Base-by-base conservation (phyloP, 805 yeast species). In the Saturnispora bothae region DNA sequence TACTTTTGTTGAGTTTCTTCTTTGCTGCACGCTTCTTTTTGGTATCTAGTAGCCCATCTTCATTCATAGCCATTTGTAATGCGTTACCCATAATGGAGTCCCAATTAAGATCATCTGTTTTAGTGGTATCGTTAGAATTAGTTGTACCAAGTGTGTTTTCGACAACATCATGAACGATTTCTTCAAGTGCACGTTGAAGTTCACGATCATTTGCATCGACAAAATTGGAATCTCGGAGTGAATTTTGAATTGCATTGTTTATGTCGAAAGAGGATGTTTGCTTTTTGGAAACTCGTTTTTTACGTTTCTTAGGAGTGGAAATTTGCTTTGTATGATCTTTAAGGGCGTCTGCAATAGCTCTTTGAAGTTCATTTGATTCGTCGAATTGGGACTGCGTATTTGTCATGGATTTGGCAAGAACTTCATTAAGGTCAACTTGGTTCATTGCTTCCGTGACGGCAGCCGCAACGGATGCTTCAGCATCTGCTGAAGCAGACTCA, bases 31-130 rank as follows among this genome's bases (percentile, higher is more conserved):
- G 7, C 7, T 22, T 10, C 25, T 22, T 22, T 22, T 10, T 10
- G 7, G 7, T 10, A 7, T 8, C 7, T 10, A 22, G 10, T 7
- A 10, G 10, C 25, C 25, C 25, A 80, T 43, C 33, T 7, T 77
- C 73, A 43, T 73, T 79, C 66, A 76, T 73, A 0, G 88, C 92
- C 78, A 82, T 67, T 33, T 73, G 72, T 61, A 81, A 68, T 1
- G 89, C 92, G 58, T 78, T 78, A 45, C 78, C 84, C 66, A 81
- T 69, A 45, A 81, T 81, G 46, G 73, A 80, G 48, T 73, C 77
- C 74, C 81, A 68, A 25, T 45, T 46, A 10, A 46, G 40, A 23
- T 47, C 49, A 19, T 32, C 40, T 12, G 16, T 32, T 4, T 18
- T 15, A 26, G 15, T 18, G 14, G 42, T 28, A 33, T 3, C 17